These are phyloP conservation scores for Oemleria cerasiformis DNA, from an alignment of 306 rosid species.

Conservation along the genomic window DNA sequence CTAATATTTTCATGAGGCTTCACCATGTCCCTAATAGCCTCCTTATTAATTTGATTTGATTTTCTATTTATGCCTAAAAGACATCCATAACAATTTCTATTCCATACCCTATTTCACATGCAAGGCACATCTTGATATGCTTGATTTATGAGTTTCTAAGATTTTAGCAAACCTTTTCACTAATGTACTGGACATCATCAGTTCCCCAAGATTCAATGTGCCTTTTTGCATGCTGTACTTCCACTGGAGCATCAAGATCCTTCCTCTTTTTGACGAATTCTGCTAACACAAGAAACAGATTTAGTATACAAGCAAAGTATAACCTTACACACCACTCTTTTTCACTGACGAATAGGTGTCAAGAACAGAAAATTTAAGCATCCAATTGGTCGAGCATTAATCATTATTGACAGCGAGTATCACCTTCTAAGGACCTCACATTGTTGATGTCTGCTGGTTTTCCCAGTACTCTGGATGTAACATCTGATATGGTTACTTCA, in stretches of 20 bases:
- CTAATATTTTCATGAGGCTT: too few relatives aligned
- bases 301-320: background rate
- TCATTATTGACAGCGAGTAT: background rate
- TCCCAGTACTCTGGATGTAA: background rate
- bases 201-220: background rate
- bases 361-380: background rate
- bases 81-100: too few relatives aligned
- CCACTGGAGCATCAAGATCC: background rate
- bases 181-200: background rate
- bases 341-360: too few relatives aligned
- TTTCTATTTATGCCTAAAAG: too few relatives aligned
- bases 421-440: background rate
- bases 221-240: background rate
- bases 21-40: too few relatives aligned
- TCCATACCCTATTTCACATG: too few relatives aligned
- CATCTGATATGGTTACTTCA: background rate
- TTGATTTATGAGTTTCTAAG: background rate
- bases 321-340: too few relatives aligned
- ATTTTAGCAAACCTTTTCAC: slow-evolving; percentile 10
- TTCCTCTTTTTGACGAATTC: background rate
- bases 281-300: background rate
- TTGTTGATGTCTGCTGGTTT: background rate
- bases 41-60: too few relatives aligned
- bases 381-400: background rate
- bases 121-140: background rate